These are phyloP conservation scores for Thalassiosira hispida DNA, from an alignment of 352 stramenopile species.

Conservation along the genomic window DNA sequence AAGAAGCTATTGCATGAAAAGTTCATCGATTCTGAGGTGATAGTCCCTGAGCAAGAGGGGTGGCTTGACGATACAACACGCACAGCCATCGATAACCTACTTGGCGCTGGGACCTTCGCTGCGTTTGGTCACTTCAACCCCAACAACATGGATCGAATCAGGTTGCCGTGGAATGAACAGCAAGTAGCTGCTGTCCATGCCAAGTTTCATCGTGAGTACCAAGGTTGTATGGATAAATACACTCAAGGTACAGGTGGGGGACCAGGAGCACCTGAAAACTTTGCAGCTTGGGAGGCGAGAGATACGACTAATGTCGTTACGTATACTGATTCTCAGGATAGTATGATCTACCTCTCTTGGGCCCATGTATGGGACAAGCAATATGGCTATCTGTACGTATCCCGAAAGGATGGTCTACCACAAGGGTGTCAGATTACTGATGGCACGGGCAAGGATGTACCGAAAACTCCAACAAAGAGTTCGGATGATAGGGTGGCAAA, in stretches of 20 bases:
- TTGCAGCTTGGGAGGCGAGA: neutral
- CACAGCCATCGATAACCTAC: too few species aligned
- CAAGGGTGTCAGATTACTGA: neutral
- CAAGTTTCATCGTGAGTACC: neutral
- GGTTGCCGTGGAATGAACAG: neutral
- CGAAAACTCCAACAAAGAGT: too few species aligned
- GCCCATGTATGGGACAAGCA: conserved; percentile 13
- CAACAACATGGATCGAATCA: conserved; percentile 3
- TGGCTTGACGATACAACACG: too few species aligned
- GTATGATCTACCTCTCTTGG: neutral
- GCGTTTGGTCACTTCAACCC: neutral
- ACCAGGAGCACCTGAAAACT: neutral
- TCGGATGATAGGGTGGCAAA: too few species aligned
- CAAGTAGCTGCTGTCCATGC: neutral
- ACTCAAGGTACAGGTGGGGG: conserved; percentile 7
- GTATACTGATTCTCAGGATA: neutral
- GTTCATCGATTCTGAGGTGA: too few species aligned
- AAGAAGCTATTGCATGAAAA: too few species aligned
- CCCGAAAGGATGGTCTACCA: neutral
- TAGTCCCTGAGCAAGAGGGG: too few species aligned
- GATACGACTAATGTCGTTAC: neutral
- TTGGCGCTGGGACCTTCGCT: too few species aligned
- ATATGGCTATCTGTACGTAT: neutral
- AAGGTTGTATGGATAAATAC: neutral
- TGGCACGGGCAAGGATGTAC: neutral